Evolutionary conservation across 73 alveolate species (phyloP).

Genomic region (Breviolum minutum): DNA sequence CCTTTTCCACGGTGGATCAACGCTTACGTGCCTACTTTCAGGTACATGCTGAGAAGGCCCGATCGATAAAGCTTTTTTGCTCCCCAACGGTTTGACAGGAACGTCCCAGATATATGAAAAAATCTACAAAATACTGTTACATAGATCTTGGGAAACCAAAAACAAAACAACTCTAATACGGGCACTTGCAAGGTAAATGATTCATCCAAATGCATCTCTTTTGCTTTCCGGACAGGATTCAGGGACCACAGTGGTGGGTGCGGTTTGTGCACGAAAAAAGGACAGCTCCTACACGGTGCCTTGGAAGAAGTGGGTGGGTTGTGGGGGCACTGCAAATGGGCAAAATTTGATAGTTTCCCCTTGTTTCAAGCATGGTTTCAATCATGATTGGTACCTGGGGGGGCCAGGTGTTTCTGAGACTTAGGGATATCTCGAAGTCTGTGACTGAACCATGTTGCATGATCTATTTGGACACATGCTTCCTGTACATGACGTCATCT

Average conservation of each 20-base stretch:
- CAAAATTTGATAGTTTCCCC: too few species aligned
- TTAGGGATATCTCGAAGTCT: too few species aligned
- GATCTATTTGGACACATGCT: too few species aligned
- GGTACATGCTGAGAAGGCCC: slow-evolving; percentile 63
- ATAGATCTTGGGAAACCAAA: background rate
- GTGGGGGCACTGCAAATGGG: too few species aligned
- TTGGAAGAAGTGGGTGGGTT: background rate
- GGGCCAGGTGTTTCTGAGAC: too few species aligned
- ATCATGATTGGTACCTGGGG: too few species aligned
- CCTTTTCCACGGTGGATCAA: slow-evolving; percentile 35
- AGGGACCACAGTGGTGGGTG: slow-evolving; percentile 89
- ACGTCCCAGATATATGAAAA: too few species aligned
- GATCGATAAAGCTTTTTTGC: background rate
- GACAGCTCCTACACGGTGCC: slow-evolving; percentile 59
- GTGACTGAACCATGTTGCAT: too few species aligned
- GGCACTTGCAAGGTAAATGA: background rate
- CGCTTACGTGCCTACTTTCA: slow-evolving; percentile 30
- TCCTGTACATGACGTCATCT: too few species aligned
- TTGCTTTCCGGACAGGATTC: slow-evolving; percentile 22
- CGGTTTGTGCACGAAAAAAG: slow-evolving; percentile 44
- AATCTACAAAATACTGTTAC: background rate
- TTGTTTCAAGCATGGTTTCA: too few species aligned
- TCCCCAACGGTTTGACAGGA: background rate
- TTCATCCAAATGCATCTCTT: background rate
- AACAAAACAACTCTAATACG: background rate